Conservation (phyloP, 106 monocot species). For the Apostasia shenzhenica region DNA sequence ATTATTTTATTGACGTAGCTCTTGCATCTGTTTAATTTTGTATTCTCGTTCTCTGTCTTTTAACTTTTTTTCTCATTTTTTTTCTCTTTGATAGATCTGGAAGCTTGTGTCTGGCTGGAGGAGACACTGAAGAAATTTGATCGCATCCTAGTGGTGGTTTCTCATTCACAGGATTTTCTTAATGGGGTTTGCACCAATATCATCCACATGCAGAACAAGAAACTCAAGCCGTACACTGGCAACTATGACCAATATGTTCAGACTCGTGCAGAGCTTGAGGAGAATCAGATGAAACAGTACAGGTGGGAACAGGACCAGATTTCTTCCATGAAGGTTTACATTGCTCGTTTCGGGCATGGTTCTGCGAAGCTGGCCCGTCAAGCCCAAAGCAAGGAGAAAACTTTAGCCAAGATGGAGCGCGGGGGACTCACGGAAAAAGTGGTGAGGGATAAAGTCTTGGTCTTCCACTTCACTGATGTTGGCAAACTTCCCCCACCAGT, state of each 20-base stretch:
- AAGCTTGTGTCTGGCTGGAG: constrained; percentile 98
- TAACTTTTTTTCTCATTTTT: too few relatives aligned
- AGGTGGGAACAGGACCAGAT: constrained; percentile 99
- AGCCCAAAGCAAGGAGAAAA: constrained; percentile 98
- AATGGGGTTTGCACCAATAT: constrained; percentile 98
- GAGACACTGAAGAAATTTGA: constrained; percentile 91
- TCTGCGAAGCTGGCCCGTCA: constrained; percentile 97
- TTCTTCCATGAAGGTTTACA: constrained; percentile 90
- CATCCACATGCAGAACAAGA: constrained; percentile 99
- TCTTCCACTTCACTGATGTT: constrained; percentile 87
- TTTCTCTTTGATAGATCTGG: constrained; percentile 52
- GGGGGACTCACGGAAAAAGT: constrained; percentile 94
- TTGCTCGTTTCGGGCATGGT: constrained; percentile 96
- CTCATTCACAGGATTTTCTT: constrained; percentile 96
- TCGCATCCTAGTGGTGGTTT: constrained; percentile 82
- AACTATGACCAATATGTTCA: constrained; percentile 94
- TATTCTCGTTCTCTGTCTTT: too few relatives aligned
- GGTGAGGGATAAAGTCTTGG: constrained; percentile 56
- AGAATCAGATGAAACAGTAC: constrained; percentile 99
- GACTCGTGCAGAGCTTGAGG: constrained; percentile 84
- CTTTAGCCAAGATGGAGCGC: constrained; percentile 97
- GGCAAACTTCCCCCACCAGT: constrained; percentile 96
- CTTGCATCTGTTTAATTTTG: too few relatives aligned
- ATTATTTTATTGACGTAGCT: too few relatives aligned
- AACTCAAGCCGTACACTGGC: constrained; percentile 76